Evolutionary conservation across 2,329 filamentous ascomycete species (phyloP).

Genomic region (Arthrinium phaeospermum): DNA sequence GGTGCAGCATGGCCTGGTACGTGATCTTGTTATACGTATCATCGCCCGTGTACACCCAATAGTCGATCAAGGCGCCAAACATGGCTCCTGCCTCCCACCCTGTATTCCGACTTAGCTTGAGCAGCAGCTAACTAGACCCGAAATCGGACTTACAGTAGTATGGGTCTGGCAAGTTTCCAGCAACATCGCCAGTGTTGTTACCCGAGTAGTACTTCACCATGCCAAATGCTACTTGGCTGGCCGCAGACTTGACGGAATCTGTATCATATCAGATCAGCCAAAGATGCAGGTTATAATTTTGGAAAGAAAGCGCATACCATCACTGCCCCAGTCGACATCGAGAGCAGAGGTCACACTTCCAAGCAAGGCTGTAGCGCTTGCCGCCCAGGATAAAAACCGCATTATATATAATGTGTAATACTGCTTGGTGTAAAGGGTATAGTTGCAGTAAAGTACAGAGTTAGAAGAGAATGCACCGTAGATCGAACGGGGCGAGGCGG

Average conservation of each 20-base stretch:
- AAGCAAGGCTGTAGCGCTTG: neutral
- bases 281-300: neutral
- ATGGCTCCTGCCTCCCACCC: constrained; percentile 78
- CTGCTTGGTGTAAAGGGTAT: neutral
- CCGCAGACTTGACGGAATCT: constrained; percentile 38
- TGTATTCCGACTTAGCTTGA: constrained; percentile 31
- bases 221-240: constrained; percentile 53
- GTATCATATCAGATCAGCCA: neutral
- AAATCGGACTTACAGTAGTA: constrained; percentile 65
- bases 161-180: constrained; percentile 63
- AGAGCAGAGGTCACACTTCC: constrained; percentile 1
- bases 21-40: constrained; percentile 66
- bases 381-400: neutral
- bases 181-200: constrained; percentile 63
- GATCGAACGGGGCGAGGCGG: neutral
- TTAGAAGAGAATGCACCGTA: neutral
- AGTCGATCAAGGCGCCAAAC: constrained; percentile 74
- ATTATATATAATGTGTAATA: neutral
- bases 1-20: constrained; percentile 64
- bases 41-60: constrained; percentile 74
- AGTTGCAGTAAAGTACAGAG: neutral
- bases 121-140: neutral
- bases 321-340: constrained; percentile 17
- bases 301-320: neutral
- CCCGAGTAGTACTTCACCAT: constrained; percentile 55